Percentiles rank a stretch among this genome's conserved stretches.
phyloP scores from a whole-genome alignment of 805 yeast species.

The Blastobotrys attinorum region DNA sequence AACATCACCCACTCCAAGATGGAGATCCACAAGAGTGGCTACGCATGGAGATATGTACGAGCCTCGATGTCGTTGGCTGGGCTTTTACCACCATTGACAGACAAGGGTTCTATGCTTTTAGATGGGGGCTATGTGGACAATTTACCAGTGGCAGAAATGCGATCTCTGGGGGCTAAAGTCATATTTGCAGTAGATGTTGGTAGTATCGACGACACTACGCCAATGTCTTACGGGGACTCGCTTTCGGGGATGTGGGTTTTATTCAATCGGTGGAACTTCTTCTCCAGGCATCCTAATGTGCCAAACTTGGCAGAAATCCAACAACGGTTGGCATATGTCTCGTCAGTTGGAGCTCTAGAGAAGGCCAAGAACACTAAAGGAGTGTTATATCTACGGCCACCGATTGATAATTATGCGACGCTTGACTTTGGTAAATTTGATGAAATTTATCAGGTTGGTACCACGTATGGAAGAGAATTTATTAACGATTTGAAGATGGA shows the following conservation, averaged over 20 bases:
- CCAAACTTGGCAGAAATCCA: constrained; percentile 96
- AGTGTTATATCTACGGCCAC: constrained; percentile 84
- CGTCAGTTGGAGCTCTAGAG: constrained; percentile 89
- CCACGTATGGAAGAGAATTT: constrained; percentile 56
- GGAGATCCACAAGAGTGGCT: constrained; percentile 90
- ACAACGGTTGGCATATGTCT: constrained; percentile 85
- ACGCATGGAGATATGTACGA: constrained; percentile 90
- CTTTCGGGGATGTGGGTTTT: constrained; percentile 89
- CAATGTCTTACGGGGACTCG: constrained; percentile 87
- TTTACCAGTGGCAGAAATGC: constrained; percentile 88
- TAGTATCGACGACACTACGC: constrained; percentile 83
- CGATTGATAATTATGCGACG: constrained; percentile 86
- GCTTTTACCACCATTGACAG: constrained; percentile 73
- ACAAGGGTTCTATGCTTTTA: constrained; percentile 82
- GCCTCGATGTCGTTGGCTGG: constrained; percentile 98
- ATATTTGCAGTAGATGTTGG: constrained; percentile 96
- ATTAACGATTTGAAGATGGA: constrained; percentile 45
- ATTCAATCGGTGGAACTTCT: constrained; percentile 72
- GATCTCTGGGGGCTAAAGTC: constrained; percentile 68
- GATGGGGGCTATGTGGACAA: constrained; percentile 97
- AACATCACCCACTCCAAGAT: constrained; percentile 90
- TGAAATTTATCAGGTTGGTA: constrained; percentile 78
- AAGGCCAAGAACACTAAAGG: constrained; percentile 79
- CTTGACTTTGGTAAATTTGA: constrained; percentile 88
- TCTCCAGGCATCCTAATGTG: constrained; percentile 75